Conservation (phyloP, 2,329 filamentous ascomycete genomes). For the Paecilomyces niveus region DNA sequence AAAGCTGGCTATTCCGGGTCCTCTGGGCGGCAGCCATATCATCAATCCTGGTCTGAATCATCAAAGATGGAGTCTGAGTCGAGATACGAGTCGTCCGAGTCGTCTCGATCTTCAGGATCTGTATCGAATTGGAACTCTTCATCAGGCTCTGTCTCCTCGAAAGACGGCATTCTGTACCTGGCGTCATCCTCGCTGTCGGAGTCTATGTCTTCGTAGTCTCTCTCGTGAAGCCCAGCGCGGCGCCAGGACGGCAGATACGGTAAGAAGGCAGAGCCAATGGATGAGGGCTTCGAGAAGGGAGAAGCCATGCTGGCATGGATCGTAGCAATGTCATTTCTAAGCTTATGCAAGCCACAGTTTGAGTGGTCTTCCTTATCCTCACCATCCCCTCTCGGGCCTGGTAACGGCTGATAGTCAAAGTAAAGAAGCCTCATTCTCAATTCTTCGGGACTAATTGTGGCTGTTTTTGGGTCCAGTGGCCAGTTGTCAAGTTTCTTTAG, state of each 20-base stretch:
- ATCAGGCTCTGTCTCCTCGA: not conserved
- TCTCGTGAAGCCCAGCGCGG: not conserved
- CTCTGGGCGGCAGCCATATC: too few species aligned
- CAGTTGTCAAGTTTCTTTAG: not conserved
- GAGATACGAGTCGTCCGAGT: not conserved
- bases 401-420: not conserved
- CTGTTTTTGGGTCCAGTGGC: not conserved
- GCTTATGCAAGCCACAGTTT: not conserved
- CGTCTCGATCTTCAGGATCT: not conserved
- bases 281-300: not conserved
- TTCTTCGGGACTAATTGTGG: not conserved
- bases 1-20: too few species aligned
- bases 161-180: not conserved
- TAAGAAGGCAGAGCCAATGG: not conserved
- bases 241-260: not conserved
- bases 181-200: not conserved
- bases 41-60: too few species aligned
- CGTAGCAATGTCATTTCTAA: not conserved
- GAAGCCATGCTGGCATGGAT: not conserved
- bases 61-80: not conserved
- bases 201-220: not conserved
- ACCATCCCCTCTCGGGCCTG: not conserved
- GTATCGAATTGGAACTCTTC: not conserved
- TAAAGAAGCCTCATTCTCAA: not conserved
- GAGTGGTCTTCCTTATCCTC: not conserved